Base-by-base conservation (phyloP, 2,329 filamentous ascomycete species). In the Cercospora berteroae region DNA sequence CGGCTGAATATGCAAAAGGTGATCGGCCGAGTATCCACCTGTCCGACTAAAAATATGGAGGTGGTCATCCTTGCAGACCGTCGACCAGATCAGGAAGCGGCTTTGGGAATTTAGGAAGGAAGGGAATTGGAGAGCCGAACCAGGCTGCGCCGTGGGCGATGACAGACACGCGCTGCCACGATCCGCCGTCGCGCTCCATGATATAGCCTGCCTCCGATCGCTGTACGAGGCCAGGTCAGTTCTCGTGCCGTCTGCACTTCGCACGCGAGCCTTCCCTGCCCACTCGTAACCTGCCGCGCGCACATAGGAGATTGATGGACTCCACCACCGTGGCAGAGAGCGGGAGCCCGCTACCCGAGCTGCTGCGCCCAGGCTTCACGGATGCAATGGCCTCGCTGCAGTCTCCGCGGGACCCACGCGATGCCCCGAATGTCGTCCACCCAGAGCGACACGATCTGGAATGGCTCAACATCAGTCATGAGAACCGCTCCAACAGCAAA, bases 401-500 rank as follows among this genome's bases (percentile, higher is more conserved):
- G 52, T 57, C 56, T 36, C 31, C 20, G 25, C 48, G 55, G 27
- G 25, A 50, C 29, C 20, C 42, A 42, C 23, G 31, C 23, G 29
- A 16, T 25, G 36, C 64, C 10, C 44, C 60, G 12, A 16, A 31
- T 31, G 27, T 29, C 25, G 36, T n/a, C 56, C 29, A 27, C 42
- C 20, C 16, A 27, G 31, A 60, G 39, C 55, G 12, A 16, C 29
- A 55, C 8, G 61, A 63, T 20, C 33, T 33, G n/a, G 39, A 44
- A 50, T 10, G 12, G 13, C 48, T 55, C 27, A 44, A 36, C 20
- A 50, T 50, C 48, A 63, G 66, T 29, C 59, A 70, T 69, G 69
- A 69, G 10, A 65, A 69, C 44, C 59, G 63, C 48, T 69, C 69
- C 42, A 67, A 61, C 67, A 64, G 64, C 27, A 72, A 72, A 29